Evolutionary conservation across 768 basidiomycete species (phyloP), one percentile per base, ranked within the genome.

Genomic region (Agaricus subrufescens): DNA sequence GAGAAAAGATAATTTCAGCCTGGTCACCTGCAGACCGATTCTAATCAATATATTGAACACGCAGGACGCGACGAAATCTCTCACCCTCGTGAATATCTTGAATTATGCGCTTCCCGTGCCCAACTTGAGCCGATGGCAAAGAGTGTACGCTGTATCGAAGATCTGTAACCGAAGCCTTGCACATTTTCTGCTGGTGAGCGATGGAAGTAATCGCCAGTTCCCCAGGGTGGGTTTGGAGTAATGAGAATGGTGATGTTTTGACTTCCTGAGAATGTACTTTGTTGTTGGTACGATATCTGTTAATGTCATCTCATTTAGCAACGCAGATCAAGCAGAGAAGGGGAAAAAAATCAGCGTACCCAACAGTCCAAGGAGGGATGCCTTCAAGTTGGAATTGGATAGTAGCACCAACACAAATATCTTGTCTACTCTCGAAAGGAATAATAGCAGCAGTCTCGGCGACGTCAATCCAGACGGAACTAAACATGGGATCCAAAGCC

Each of bases 331-430:
- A 40, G 52, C 34, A 39, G 40, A 52, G n/a, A n/a, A n/a, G n/a
- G n/a, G 46, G 11, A 54, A 23, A 65, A 68, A 31, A 57, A 34
- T 42, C 37, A 52, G 67, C 84, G 44, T 62, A 92, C 89, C 85
- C 86, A 51, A 98, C 82, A 3, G 83, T 87, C 94, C 94, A 98
- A 3, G 96, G 94, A 14, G 94, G 89, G 31, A 84, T 89, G 44
- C 97, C 97, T 69, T 97, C 93, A 14, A 99, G 76, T 66, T 95
- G 87, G 78, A 97, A 98, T 60, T 92, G 92, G 8, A 90, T 78
- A 29, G 85, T 77, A 58, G 98, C 94, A 8, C 95, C 96, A 1
- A 91, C 88, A 70, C 97, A 99, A 58, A 89, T 86, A 65, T 98
- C 87, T 61, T 78, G 78, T 55, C 84, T 79, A 55, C 86, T 75